Base-by-base conservation (phyloP, 495 filamentous ascomycete genomes). In the Aspergillus wentii region DNA sequence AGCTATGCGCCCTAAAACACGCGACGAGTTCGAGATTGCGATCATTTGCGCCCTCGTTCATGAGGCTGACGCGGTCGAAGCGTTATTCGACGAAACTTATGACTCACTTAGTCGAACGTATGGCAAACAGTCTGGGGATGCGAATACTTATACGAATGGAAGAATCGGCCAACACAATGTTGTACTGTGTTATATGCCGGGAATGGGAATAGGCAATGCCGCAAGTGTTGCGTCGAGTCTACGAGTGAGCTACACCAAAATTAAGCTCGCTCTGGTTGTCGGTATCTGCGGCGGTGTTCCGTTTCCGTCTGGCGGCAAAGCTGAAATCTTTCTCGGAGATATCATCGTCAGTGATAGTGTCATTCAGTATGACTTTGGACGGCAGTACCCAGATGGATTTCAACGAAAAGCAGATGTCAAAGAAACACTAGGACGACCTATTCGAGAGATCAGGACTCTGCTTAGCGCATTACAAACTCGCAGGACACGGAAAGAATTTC, bases 281-380 rank as follows among this genome's bases (percentile, higher is more conserved):
- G 51, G 56, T 9, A 54, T 65, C 18, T 64, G 56, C 31, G 56
- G 57, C 2, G 57, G 52, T 4, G 49, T 50, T 5, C 56, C 60
- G 16, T 42, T 9, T 9, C 26, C 38, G 11, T 17, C 38, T 7
- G 20, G 21, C 7, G 29, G 17, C 19, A n/a, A n/a, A n/a, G 33
- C 40, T 6, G 51, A 60, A 16, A 41, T 66, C 6, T 35, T 66
- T 11, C 56, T 73, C 1, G 68, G 71, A 4, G 68, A 75, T 43
- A 63, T 72, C 1, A 51, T 72, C 14, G 61, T 75, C 25, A 68
- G 65, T 37, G 58, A 54, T 1, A 34, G 31, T 8, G 36, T 68
- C 5, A 40, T 69, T n/a, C 47, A 72, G 36, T 65, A 63, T 38
- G 59, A 64, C 32, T 57, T 62, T 41, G 66, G 66, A 14, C 41